Evolutionary conservation across 2,329 filamentous ascomycete genomes (phyloP), one percentile per base, ranked within the genome.

Genomic region (Curvularia sp.): DNA sequence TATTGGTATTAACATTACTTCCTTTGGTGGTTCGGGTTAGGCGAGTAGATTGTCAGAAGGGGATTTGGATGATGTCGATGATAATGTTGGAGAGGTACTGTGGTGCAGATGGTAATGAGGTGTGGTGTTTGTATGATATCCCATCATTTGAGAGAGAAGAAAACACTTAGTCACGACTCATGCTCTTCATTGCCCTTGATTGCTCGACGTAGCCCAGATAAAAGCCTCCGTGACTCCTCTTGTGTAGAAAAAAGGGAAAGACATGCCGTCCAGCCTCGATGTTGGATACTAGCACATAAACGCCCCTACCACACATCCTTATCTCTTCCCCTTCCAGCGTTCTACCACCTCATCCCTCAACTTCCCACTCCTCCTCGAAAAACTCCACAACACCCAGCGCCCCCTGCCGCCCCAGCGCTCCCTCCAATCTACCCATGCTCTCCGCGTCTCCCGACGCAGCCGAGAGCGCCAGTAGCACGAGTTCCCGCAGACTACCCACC

Each of bases 291-390:
- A 3, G 30, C 30, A 31, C 30, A 6, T 26, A 2, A 4, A 31
- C 9, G 10, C 5, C 30, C 7, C 5, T 31, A 9, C 7, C 30
- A 31, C 8, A 31, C 5, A 31, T 18, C 18, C 18, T 3, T 33
- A 33, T 15, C 8, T 33, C 31, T 15, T 38, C 15, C 12, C 33
- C 12, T 43, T 3, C 12, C 9, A 26, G 18, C 12, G 1, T 9
- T 15, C 5, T n/a, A 4, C 31, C 8, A 15, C 10, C n/a, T 62
- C 22, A 62, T 1, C 60, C 60, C 26, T 66, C 58, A 13, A 72
- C 42, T 54, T 72, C 69, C 64, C 68, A 77, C 59, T 78, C 75
- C 2, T 72, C 70, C 7, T 26, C 47, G 47, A 73, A 77, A 58
- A 77, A 78, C 18, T 75, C 71, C 1, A 67, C 60, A 35, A 77